These are phyloP conservation scores for Sequoiadendron giganteum DNA, from an alignment of 75 land plant genomes.

Conservation along the genomic window DNA sequence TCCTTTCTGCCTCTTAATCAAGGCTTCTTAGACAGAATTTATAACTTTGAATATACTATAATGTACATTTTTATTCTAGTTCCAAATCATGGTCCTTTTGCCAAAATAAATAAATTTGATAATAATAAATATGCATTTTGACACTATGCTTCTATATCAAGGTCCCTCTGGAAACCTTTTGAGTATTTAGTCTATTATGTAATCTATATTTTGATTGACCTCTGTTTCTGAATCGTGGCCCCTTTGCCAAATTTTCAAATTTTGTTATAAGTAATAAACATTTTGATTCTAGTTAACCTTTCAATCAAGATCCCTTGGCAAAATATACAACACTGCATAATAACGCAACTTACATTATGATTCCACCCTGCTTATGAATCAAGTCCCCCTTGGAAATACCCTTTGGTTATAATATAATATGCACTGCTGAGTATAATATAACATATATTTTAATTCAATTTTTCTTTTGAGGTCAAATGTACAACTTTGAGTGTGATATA, in stretches of 20 bases:
- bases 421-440: not conserved
- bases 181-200: too few species aligned
- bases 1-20: too few species aligned
- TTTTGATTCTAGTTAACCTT: not conserved
- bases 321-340: not conserved
- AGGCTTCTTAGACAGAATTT: too few species aligned
- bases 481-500: not conserved
- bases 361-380: not conserved
- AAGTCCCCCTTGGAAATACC: not conserved
- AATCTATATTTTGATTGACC: not conserved
- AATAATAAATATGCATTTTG: too few species aligned
- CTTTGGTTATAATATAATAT: not conserved
- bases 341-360: not conserved
- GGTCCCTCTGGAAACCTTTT: too few species aligned
- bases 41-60: too few species aligned
- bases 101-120: too few species aligned
- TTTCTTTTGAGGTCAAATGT: not conserved
- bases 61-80: too few species aligned
- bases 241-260: not conserved
- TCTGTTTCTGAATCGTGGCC: not conserved
- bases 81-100: too few species aligned
- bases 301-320: not conserved
- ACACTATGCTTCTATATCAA: too few species aligned
- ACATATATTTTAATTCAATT: not conserved
- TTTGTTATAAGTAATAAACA: not conserved